Percentiles rank a stretch among this genome's conserved stretches.
Evolutionary conservation across 768 basidiomycete genomes (phyloP).

Genomic region (Mycena amicta): DNA sequence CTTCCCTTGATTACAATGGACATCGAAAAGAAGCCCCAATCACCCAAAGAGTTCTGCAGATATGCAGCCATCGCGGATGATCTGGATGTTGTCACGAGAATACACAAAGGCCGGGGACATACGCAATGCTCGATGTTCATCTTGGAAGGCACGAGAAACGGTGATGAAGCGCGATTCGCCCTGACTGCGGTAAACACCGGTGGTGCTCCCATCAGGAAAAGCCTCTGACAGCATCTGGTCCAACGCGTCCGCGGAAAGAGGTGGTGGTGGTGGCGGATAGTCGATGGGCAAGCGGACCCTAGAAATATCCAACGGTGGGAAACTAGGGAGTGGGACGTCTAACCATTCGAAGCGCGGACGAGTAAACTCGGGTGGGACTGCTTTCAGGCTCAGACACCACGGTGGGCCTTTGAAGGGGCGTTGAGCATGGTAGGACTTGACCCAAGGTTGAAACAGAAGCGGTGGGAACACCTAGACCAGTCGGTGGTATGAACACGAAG

Average conservation of each 20-base stretch:
- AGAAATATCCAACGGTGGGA: not conserved
- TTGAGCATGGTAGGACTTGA: not conserved
- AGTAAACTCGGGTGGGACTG: not conserved
- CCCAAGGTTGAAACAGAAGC: not conserved
- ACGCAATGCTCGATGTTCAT: too few species aligned
- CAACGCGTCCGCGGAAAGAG: not conserved
- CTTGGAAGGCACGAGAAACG: too few species aligned
- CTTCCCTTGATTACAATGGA: too few species aligned
- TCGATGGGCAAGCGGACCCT: not conserved
- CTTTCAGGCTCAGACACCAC: not conserved
- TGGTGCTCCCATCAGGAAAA: not conserved
- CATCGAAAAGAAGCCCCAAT: too few species aligned
- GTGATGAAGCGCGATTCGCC: not conserved
- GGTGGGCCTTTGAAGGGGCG: not conserved
- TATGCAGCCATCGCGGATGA: too few species aligned
- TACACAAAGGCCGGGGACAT: too few species aligned
- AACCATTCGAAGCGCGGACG: not conserved
- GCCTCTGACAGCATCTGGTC: not conserved
- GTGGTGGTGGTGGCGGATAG: not conserved
- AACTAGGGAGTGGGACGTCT: not conserved
- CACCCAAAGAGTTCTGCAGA: too few species aligned
- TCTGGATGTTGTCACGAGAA: too few species aligned
- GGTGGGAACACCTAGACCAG: not conserved
- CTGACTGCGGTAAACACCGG: not conserved
- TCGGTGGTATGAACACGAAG: not conserved